A percentile compares a stretch with the other conserved stretches of the same genome.
Evolutionary conservation across 108 stramenopile species (phyloP).

Genomic region (Skeletonema tropicum): DNA sequence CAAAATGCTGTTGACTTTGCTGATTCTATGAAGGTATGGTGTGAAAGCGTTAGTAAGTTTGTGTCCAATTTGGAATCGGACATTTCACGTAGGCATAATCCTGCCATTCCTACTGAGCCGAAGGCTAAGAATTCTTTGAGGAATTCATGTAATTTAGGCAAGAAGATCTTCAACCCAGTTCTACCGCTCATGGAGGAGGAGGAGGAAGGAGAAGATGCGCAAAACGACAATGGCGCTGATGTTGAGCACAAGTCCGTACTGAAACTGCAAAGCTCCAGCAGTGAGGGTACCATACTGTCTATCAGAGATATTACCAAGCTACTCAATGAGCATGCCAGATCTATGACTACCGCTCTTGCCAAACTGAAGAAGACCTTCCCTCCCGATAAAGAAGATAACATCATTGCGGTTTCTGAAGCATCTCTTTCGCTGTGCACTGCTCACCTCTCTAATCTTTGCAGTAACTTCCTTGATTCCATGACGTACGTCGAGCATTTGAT

Average conservation of each 20-base stretch:
- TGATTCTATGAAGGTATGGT: constrained; percentile 38
- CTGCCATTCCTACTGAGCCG: constrained; percentile 23
- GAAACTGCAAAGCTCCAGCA: neutral
- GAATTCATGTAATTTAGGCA: neutral
- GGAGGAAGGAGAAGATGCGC: neutral
- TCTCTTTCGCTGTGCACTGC: constrained; percentile 4
- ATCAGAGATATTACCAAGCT: constrained; percentile 31
- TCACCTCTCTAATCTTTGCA: constrained; percentile 20
- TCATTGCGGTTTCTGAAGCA: constrained; percentile 23
- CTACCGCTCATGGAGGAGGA: constrained; percentile 60
- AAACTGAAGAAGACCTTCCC: constrained; percentile 11
- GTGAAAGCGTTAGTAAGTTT: constrained; percentile 15
- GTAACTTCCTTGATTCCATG: constrained; percentile 27
- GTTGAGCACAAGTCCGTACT: constrained; percentile 8
- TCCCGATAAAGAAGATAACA: constrained; percentile 1
- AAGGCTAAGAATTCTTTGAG: constrained; percentile 10
- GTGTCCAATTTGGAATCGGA: neutral
- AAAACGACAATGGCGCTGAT: neutral
- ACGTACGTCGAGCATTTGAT: constrained; percentile 69
- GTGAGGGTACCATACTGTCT: constrained; percentile 13
- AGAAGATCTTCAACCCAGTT: constrained; percentile 62
- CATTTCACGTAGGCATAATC: constrained; percentile 26
- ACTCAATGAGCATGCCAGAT: constrained; percentile 32
- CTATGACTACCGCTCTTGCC: constrained; percentile 24
- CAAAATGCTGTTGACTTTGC: constrained; percentile 58